These are phyloP conservation scores for Rubus parviflorus DNA, from an alignment of 306 rosid genomes.

Conservation along the genomic window DNA sequence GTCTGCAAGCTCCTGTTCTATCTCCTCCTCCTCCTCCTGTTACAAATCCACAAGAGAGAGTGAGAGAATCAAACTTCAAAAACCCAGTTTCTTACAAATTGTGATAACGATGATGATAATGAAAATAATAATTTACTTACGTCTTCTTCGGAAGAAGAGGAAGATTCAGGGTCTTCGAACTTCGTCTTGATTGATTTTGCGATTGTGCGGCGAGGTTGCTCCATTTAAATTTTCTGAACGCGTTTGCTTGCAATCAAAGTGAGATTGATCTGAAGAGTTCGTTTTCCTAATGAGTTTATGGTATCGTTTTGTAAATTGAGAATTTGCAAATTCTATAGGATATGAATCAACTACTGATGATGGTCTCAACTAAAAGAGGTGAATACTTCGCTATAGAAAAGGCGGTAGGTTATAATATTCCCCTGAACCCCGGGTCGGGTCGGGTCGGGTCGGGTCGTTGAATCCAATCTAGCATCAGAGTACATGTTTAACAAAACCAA, in stretches of 20 bases:
- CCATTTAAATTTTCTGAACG: not conserved
- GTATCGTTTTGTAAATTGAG: no score
- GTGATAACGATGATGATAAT: not conserved
- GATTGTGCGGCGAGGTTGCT: not conserved
- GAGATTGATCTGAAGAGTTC: not conserved
- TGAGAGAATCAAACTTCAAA: not conserved
- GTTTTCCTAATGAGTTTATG: no score
- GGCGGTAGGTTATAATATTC: no score
- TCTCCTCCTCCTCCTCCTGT: constrained; percentile 57
- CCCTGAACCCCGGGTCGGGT: no score
- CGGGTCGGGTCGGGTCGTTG: no score
- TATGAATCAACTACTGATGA: no score
- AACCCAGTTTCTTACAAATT: not conserved
- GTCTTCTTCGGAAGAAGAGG: constrained; percentile 17
- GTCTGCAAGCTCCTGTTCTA: constrained; percentile 74
- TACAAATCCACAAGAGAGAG: not conserved
- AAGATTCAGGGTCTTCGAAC: constrained; percentile 2
- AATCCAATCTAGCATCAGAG: no score
- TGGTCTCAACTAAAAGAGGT: no score
- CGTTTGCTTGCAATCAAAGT: not conserved
- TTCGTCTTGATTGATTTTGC: not conserved
- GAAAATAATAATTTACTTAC: not conserved
- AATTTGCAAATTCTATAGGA: no score
- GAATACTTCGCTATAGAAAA: no score
- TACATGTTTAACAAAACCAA: no score